Evolutionary conservation across 345 rosid genomes (phyloP).

Genomic region (Gossypium ekmanianum): DNA sequence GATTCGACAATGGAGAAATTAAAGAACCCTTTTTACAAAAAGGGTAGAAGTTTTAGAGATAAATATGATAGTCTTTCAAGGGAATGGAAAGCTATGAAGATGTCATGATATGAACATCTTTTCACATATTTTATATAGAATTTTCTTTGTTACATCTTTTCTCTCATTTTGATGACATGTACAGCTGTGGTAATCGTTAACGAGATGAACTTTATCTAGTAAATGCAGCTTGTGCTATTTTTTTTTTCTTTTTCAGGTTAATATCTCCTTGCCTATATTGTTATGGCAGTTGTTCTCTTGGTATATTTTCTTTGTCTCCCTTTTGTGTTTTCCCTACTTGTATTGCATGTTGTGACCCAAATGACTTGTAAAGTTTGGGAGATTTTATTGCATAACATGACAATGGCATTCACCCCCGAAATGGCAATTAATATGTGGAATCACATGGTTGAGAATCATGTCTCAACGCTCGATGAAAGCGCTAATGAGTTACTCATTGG

Average conservation of each 20-base stretch:
- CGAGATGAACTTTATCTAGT: not conserved
- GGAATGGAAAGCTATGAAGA: constrained; percentile 37
- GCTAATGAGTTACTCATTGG: constrained; percentile 50
- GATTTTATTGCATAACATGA: no score
- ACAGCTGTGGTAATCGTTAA: not conserved
- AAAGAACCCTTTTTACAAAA: constrained; percentile 35
- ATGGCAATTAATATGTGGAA: constrained; percentile 56
- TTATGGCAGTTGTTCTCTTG: not conserved
- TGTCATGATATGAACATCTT: constrained; percentile 12
- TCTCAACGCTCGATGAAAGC: constrained; percentile 37
- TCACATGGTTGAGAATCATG: constrained; percentile 41
- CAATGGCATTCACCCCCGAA: constrained; percentile 29
- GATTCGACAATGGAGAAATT: constrained; percentile 49
- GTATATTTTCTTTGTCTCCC: not conserved
- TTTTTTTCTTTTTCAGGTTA: not conserved
- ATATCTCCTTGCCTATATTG: not conserved
- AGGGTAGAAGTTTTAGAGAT: constrained; percentile 40
- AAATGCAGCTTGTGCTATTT: not conserved
- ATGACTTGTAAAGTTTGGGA: not conserved
- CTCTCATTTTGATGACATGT: not conserved
- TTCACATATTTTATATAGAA: constrained; percentile 5
- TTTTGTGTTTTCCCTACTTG: not conserved
- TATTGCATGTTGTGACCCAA: not conserved
- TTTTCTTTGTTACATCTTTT: constrained; percentile 1
- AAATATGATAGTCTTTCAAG: constrained; percentile 39